Evolutionary conservation across 2,329 filamentous ascomycete species (phyloP).

Genomic region (Fusarium torulosum): DNA sequence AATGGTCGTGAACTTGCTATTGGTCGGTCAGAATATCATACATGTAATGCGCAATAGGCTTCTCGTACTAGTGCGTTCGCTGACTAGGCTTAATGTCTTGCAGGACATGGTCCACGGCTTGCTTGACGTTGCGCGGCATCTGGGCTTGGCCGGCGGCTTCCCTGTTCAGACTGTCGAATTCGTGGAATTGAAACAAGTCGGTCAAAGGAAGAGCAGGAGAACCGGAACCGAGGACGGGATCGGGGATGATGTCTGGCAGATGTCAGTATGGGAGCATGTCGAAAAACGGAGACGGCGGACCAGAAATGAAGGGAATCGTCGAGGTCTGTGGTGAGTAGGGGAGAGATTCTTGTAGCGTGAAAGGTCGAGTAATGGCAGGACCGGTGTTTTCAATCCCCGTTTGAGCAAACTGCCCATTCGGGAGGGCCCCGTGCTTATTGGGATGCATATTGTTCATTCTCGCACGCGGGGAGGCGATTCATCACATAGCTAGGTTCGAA

Average conservation of each 20-base stretch:
- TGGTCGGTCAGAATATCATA: slow-evolving; percentile 35
- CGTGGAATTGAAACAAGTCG: slow-evolving; percentile 63
- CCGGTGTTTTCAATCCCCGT: slow-evolving; percentile 42
- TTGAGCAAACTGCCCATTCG: slow-evolving; percentile 53
- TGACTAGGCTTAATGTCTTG: slow-evolving; percentile 79
- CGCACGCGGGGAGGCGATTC: slow-evolving; percentile 46
- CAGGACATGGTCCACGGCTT: slow-evolving; percentile 79
- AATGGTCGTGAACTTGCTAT: slow-evolving; percentile 65
- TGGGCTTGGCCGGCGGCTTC: slow-evolving; percentile 72
- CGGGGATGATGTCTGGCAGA: slow-evolving; percentile 71
- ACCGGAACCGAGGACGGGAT: slow-evolving; percentile 70
- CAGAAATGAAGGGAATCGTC: slow-evolving; percentile 81
- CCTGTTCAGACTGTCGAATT: slow-evolving; percentile 77
- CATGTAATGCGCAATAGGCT: background rate
- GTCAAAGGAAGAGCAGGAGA: slow-evolving; percentile 65
- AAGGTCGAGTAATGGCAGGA: slow-evolving; percentile 58
- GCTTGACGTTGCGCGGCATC: slow-evolving; percentile 75
- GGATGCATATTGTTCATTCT: slow-evolving; percentile 51
- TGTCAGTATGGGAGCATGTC: slow-evolving; percentile 31
- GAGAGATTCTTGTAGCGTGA: slow-evolving; percentile 79
- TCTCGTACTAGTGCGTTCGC: slow-evolving; percentile 74
- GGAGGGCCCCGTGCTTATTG: slow-evolving; percentile 49
- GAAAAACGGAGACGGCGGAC: slow-evolving; percentile 58
- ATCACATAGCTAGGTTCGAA: slow-evolving; percentile 52
- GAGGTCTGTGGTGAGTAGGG: slow-evolving; percentile 87